Evolutionary conservation across 495 filamentous ascomycete genomes (phyloP), one percentile per base, ranked within the genome.

Genomic region (Delitschia confertaspora): DNA sequence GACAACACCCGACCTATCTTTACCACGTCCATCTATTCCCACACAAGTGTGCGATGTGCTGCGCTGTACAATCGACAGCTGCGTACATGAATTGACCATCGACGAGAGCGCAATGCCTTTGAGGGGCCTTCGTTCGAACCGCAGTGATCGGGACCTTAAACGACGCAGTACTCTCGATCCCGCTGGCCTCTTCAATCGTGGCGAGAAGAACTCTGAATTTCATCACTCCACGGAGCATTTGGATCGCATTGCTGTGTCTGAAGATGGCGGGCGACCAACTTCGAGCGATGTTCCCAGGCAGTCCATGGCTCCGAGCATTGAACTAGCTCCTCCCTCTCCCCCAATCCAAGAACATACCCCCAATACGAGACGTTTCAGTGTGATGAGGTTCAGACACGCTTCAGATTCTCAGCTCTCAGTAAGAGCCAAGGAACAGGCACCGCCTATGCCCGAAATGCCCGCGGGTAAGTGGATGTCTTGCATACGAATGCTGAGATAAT

Each of bases 361-460:
- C 11, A 57, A 53, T 67, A 74, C 59, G 24, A 72, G 80, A 46
- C 80, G 89, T 24, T 95, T 95, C 60, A 91, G 82, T 60, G 79
- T 95, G 65, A 73, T 94, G 65, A 85, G 81, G 60, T 81, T 93
- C 57, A 80, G 89, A 35, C 84, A 95, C 75, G 88, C 85, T 34
- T 95, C 88, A 11, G 91, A 98, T 62, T 84, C 91, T 33, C 87
- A 94, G 58, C 69, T 95, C 38, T 86, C 85, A 7, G 64, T 71
- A 38, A 85, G 80, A 56, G 82, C 83, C 31, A 87, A 80, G 60
- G 75, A 82, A 42, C 81, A 85, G 49, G 81, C 47, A 7, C 86
- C 85, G 30, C 84, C 84, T 7, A 65, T 93, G 40, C 86, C 64
- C 2, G 41, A 50, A 10, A 31, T 58, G 41, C 53, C 75, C 17